Evolutionary conservation across 768 basidiomycete species (phyloP).

Genomic region (Auricularia sp.): DNA sequence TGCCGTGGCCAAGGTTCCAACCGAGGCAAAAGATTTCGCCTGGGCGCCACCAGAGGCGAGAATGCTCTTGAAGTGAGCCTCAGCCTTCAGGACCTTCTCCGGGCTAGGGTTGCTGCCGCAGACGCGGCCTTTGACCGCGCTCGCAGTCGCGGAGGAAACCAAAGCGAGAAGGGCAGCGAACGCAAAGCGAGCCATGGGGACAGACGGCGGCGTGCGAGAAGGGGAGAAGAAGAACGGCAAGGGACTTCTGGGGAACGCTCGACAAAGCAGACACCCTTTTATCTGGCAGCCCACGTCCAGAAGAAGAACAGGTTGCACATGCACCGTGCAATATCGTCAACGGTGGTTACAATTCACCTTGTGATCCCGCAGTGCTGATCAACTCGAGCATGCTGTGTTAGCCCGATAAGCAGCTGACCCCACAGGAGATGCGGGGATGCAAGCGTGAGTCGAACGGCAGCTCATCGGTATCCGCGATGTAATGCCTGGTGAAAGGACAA

Average conservation of each 20-base stretch:
- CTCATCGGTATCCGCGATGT: too few species aligned
- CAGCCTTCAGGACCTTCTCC: neutral
- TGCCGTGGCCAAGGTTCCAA: neutral
- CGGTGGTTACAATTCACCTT: too few species aligned
- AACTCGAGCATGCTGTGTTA: too few species aligned
- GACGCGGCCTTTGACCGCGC: neutral
- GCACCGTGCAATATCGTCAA: too few species aligned
- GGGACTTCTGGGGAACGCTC: neutral
- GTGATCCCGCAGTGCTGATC: too few species aligned
- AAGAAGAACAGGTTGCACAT: too few species aligned
- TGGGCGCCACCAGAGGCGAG: neutral
- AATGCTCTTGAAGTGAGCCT: neutral
- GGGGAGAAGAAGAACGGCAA: neutral
- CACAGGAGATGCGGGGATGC: too few species aligned
- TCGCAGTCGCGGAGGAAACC: neutral
- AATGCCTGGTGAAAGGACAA: too few species aligned
- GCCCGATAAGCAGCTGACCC: too few species aligned
- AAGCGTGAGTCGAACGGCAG: too few species aligned
- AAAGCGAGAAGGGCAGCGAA: neutral
- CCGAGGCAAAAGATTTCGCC: neutral
- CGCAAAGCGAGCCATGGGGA: neutral
- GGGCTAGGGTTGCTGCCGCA: neutral
- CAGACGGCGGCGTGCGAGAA: neutral
- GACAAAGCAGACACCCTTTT: conserved; percentile 1
- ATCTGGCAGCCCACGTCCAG: too few species aligned